A percentile compares a stretch with the other conserved stretches of the same genome.
phyloP scores from a whole-genome alignment of 768 basidiomycete genomes.

The Suillus americanus region DNA sequence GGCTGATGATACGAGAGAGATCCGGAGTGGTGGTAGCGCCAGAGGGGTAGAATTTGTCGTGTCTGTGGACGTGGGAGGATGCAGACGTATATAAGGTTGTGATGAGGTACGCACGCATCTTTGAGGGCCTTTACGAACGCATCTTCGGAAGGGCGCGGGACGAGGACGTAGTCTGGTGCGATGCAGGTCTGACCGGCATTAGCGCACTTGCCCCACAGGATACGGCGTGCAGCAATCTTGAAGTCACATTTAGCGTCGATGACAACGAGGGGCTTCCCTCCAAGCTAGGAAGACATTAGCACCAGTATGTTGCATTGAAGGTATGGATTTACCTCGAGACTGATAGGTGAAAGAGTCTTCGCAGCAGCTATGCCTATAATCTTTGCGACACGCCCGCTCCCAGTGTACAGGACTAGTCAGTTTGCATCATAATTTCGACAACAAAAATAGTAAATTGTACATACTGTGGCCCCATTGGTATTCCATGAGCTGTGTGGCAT shows the following conservation, averaged over 20 bases:
- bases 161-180: conserved; percentile 57
- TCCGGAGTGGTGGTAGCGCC: conserved; percentile 43
- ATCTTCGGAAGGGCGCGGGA: conserved; percentile 41
- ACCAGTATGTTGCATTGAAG: not conserved
- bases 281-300: conserved; percentile 40
- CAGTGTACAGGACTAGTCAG: conserved; percentile 52
- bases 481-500: conserved; percentile 55
- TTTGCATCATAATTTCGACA: not conserved
- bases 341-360: conserved; percentile 69
- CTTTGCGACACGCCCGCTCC: conserved; percentile 57
- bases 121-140: conserved; percentile 39
- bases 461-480: conserved; percentile 65
- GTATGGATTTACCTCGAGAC: conserved; percentile 44
- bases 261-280: conserved; percentile 75
- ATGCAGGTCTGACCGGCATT: conserved; percentile 81
- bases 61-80: conserved; percentile 9
- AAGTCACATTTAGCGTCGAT: conserved; percentile 71
- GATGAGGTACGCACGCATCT: conserved; percentile 36
- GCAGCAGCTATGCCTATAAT: conserved; percentile 76
- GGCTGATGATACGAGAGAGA: conserved; percentile 52
- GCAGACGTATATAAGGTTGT: not conserved
- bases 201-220: conserved; percentile 79
- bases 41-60: conserved; percentile 39
- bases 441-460: conserved; percentile 4
- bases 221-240: conserved; percentile 60